A percentile compares a stretch with the other conserved stretches of the same genome.
phyloP scores from a whole-genome alignment of 2,329 filamentous ascomycete species.

The Microsporum canis region DNA sequence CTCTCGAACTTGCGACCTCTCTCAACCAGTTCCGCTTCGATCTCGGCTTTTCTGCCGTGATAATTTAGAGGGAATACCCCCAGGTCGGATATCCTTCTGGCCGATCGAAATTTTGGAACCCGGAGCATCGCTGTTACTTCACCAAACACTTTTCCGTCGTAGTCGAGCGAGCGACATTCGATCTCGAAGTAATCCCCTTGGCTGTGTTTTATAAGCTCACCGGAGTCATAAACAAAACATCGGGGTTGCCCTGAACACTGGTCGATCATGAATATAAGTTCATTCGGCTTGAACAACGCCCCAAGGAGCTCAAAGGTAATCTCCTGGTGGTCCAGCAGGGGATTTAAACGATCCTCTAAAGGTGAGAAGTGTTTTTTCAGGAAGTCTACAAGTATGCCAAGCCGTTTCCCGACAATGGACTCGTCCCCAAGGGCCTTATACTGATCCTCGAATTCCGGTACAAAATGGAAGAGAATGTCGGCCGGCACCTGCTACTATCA shows the following conservation, averaged over 20 bases:
- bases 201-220: conserved; percentile 12
- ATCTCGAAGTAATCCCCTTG: conserved; percentile 12
- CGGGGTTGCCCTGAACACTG: conserved; percentile 5
- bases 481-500: background rate
- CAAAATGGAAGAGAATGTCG: background rate
- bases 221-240: conserved; percentile 13
- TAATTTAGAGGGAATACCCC: conserved; percentile 21
- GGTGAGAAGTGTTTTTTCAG: conserved; percentile 8
- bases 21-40: conserved; percentile 9
- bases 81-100: conserved; percentile 17
- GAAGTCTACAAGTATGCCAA: background rate
- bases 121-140: conserved; percentile 13
- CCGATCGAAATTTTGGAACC: conserved; percentile 15
- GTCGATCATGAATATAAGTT: conserved; percentile 16
- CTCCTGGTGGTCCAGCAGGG: conserved; percentile 17
- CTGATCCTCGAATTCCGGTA: background rate
- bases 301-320: conserved; percentile 25
- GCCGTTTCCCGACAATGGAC: background rate
- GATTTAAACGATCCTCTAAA: conserved; percentile 11
- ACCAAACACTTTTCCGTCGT: conserved; percentile 19
- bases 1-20: conserved; percentile 10
- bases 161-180: conserved; percentile 17
- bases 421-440: background rate
- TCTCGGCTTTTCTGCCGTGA: conserved; percentile 10
- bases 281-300: conserved; percentile 24